phyloP scores from a whole-genome alignment of 176 grass and related monocot species.

The Raddia distichophylla region DNA sequence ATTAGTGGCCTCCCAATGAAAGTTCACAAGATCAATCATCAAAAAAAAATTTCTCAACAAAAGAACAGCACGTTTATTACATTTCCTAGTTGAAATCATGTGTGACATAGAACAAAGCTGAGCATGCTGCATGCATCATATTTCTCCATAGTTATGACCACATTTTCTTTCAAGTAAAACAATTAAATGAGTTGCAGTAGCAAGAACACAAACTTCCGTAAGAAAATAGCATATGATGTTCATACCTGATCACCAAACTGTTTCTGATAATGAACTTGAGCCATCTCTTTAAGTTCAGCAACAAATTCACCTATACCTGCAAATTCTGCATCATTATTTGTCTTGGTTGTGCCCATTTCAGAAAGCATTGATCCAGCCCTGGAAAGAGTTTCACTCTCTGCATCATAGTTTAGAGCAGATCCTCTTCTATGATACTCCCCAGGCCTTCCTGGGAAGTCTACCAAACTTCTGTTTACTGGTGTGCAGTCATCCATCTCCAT shows the following conservation, averaged over 20 bases:
- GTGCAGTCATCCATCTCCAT: slow-evolving; percentile 61
- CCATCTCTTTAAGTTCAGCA: slow-evolving; percentile 91
- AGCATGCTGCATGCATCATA: background rate
- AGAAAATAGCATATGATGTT: slow-evolving; percentile 2
- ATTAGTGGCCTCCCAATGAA: background rate
- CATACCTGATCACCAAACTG: slow-evolving; percentile 57
- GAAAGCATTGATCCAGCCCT: slow-evolving; percentile 66
- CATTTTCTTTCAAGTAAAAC: background rate
- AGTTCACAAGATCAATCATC: background rate
- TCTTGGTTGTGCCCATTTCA: slow-evolving; percentile 50
- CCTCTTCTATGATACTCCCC: slow-evolving; percentile 57
- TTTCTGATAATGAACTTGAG: slow-evolving; percentile 72
- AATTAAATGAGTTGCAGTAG: background rate
- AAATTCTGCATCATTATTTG: slow-evolving; percentile 60
- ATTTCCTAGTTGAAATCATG: background rate
- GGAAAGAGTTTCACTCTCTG: slow-evolving; percentile 63
- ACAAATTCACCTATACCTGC: slow-evolving; percentile 79
- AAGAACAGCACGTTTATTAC: background rate
- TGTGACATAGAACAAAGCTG: background rate
- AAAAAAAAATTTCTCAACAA: background rate
- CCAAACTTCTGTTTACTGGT: slow-evolving; percentile 71
- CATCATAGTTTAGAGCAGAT: slow-evolving; percentile 47
- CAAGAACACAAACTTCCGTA: background rate
- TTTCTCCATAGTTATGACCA: background rate
- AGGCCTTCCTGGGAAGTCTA: slow-evolving; percentile 67